Evolutionary conservation across 148 eudicot genomes (phyloP).

Genomic region (Linanthus parryae): DNA sequence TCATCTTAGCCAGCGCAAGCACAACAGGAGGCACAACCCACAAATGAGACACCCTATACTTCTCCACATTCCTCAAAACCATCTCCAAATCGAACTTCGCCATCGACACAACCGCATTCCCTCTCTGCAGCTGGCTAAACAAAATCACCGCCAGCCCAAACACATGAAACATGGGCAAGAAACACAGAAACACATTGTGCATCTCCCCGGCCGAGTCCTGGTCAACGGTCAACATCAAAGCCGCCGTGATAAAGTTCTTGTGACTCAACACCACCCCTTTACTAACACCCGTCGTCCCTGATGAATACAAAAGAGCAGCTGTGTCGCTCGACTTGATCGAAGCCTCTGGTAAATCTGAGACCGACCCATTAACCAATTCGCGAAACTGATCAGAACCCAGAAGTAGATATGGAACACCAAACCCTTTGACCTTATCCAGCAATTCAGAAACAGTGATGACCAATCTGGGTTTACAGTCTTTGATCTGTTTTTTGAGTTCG

Average conservation of each 20-base stretch:
- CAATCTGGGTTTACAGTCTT: constrained; percentile 47
- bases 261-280: constrained; percentile 61
- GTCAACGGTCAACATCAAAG: constrained; percentile 38
- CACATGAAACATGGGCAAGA: constrained; percentile 72
- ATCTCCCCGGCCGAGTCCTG: constrained; percentile 36
- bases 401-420: constrained; percentile 43
- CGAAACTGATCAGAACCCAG: constrained; percentile 22
- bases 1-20: constrained; percentile 48
- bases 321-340: constrained; percentile 3
- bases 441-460: constrained; percentile 46
- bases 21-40: constrained; percentile 73
- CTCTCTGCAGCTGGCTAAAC: constrained; percentile 49
- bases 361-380: background rate
- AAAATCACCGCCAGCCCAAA: constrained; percentile 48
- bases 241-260: constrained; percentile 45
- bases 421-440: constrained; percentile 32
- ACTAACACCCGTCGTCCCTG: constrained; percentile 5
- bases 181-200: constrained; percentile 36
- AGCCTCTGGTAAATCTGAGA: background rate
- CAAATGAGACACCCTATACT: constrained; percentile 37
- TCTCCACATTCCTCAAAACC: constrained; percentile 50
- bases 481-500: constrained; percentile 53
- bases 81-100: constrained; percentile 41
- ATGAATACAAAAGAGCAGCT: constrained; percentile 7
- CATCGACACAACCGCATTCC: constrained; percentile 46